Conservation (phyloP, 768 basidiomycete genomes). For the Rickenella mellea region DNA sequence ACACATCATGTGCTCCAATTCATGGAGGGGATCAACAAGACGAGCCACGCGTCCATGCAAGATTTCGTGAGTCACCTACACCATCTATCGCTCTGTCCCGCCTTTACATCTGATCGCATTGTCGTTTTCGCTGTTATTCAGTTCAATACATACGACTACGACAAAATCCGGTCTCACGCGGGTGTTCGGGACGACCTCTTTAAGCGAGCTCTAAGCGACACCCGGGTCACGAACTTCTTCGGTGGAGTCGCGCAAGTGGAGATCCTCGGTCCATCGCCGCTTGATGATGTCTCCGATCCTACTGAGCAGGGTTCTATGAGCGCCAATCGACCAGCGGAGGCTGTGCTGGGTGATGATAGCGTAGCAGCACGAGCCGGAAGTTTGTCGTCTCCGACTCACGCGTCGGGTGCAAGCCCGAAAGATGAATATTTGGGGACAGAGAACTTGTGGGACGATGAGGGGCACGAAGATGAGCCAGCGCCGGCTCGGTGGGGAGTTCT, state of each 20-base stretch:
- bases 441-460: no score
- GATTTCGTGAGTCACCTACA: slow-evolving; percentile 56
- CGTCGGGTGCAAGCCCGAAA: no score
- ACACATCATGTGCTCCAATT: slow-evolving; percentile 88
- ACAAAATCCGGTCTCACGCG: slow-evolving; percentile 70
- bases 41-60: slow-evolving; percentile 66
- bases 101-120: neutral
- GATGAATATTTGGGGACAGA: no score
- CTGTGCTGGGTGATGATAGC: no score
- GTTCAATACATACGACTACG: slow-evolving; percentile 75
- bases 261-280: slow-evolving; percentile 26
- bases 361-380: no score
- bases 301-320: no score
- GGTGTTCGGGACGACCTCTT: slow-evolving; percentile 88
- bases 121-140: slow-evolving; percentile 18
- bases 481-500: no score
- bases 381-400: no score
- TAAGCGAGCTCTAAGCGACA: slow-evolving; percentile 46
- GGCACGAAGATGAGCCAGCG: no score
- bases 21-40: slow-evolving; percentile 91
- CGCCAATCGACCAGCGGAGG: no score
- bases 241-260: slow-evolving; percentile 85
- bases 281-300: no score
- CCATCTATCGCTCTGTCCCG: neutral
- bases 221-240: slow-evolving; percentile 76